phyloP scores from a whole-genome alignment of 139 green algal genomes.

The Chlamydomonas eustigma region DNA sequence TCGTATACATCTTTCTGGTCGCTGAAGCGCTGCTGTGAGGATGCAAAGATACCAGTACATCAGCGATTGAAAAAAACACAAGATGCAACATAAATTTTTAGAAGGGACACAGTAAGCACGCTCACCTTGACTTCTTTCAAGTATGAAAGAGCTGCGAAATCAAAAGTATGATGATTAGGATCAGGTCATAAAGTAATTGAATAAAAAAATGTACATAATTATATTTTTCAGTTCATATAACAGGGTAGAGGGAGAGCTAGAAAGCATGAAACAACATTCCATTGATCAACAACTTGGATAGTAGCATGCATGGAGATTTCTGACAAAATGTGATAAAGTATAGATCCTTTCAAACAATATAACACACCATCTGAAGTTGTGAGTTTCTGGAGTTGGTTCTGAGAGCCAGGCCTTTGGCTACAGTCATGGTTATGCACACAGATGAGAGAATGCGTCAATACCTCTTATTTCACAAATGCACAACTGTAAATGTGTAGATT shows the following conservation, averaged over 20 bases:
- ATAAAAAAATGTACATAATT: background rate
- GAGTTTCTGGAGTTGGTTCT: background rate
- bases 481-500: background rate
- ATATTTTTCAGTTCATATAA: background rate
- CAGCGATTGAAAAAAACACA: too few relatives aligned
- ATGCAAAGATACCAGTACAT: conserved; percentile 33
- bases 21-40: conserved; percentile 74
- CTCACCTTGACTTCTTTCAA: conserved; percentile 13
- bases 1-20: conserved; percentile 85
- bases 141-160: conserved; percentile 14
- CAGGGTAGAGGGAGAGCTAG: too few relatives aligned
- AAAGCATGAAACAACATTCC: too few relatives aligned
- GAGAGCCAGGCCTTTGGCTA: background rate
- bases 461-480: background rate
- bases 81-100: too few relatives aligned
- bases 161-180: background rate
- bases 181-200: background rate
- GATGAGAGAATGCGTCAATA: conserved; percentile 3
- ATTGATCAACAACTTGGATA: too few relatives aligned
- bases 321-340: background rate
- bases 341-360: too few relatives aligned
- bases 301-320: too few relatives aligned
- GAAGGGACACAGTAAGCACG: too few relatives aligned
- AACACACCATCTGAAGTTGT: background rate
- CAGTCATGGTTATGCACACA: too few relatives aligned